Base-by-base conservation (phyloP, 768 basidiomycete genomes). In the Pholiota conissans region DNA sequence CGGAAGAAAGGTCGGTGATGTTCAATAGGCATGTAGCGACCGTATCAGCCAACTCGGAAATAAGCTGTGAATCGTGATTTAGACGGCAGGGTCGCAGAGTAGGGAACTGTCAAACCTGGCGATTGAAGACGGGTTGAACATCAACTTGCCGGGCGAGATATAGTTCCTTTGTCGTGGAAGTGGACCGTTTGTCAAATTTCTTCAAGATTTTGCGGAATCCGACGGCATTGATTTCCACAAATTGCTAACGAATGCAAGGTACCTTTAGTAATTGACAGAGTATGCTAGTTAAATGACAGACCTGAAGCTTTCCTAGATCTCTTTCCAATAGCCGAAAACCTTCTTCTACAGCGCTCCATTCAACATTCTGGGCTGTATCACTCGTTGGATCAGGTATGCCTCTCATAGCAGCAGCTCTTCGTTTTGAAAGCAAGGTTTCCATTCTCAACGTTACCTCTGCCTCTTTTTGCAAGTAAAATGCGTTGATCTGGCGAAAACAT, bases 101-200 rank as follows among this genome's bases (percentile, higher is more conserved):
- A 47, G 37, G 50, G 13, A 49, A 49, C 51, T 54, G n/a, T 69
- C 82, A 53, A 55, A 90, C 92, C 78, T 95, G 93, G 74, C 95
- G 80, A 68, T 98, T 95, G 75, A 98, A 98, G 40, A 95, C 94
- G 0, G 95, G 97, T 65, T 98, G 97, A n/a, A 98, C 91, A 63
- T 99, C 97, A 2, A 99, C 95, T 70, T 98, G 97, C 28, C 97
- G 86, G 46, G 92, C 85, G 18, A 99, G 84, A 73, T 98, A 98
- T 4, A 98, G 81, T 67, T 99, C 97, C 69, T 95, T 98, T n/a
- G 92, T 98, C 20, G 89, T 86, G 1, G 92, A 94, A 40, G 88
- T 97, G 34, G 94, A 94, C 47, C 93, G 84, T 74, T 98, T 99
- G 74, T 98, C 97, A 82, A 93, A 99, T 71, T 99, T 99, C 69